These are phyloP conservation scores for Globisporangium alternatum DNA, from an alignment of 352 stramenopile genomes.

Conservation along the genomic window DNA sequence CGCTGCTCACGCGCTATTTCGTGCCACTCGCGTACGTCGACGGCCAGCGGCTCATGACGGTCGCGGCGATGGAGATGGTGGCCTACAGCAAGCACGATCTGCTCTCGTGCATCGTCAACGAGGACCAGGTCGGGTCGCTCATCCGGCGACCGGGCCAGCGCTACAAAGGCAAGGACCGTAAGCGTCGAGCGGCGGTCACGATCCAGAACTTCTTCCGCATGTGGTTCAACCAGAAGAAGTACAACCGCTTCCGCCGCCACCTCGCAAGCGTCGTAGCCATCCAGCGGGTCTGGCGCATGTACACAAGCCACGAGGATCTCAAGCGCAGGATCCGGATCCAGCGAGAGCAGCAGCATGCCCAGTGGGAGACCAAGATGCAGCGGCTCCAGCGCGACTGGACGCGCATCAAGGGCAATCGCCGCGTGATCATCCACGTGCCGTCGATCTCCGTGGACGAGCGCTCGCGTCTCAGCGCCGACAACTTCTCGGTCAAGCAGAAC, in stretches of 20 bases:
- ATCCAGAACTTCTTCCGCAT: conserved; percentile 78
- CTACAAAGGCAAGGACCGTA: conserved; percentile 73
- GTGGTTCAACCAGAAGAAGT: conserved; percentile 41
- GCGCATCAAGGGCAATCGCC: conserved; percentile 41
- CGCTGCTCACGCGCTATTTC: conserved; percentile 75
- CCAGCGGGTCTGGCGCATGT: conserved; percentile 60
- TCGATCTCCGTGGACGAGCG: conserved; percentile 77
- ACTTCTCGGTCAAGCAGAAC: conserved; percentile 78
- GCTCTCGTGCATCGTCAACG: conserved; percentile 82
- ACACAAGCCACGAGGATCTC: conserved; percentile 36
- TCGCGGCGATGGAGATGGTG: conserved; percentile 63
- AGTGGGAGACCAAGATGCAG: conserved; percentile 51
- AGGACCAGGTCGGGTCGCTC: conserved; percentile 77
- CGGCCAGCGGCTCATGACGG: conserved; percentile 66
- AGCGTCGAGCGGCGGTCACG: conserved; percentile 54
- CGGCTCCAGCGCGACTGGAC: conserved; percentile 49
- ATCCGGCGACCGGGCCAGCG: conserved; percentile 67
- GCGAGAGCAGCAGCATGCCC: conserved; percentile 32
- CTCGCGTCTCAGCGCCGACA: conserved; percentile 55
- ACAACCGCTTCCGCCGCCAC: conserved; percentile 37
- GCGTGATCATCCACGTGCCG: conserved; percentile 79
- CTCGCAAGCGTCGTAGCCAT: conserved; percentile 49
- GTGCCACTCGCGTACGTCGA: conserved; percentile 87
- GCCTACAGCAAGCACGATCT: conserved; percentile 58
- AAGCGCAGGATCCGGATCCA: conserved; percentile 34